Conservation (phyloP, 208 protist genomes). For the Trypanosoma brucei region DNA sequence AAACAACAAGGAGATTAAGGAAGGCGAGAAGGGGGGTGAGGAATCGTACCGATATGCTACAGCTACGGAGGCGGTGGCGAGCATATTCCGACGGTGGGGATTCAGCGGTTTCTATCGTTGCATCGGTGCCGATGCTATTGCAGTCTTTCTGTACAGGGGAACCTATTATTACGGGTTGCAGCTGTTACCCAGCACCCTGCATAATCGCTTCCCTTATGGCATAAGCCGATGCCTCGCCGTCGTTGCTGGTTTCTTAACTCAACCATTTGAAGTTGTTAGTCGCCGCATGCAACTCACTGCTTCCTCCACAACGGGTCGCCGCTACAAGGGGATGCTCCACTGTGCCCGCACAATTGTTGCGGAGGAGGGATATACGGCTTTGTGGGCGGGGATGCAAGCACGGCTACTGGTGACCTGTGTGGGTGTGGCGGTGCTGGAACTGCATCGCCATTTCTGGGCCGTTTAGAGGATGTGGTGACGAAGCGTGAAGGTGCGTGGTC, state of each 20-base stretch:
- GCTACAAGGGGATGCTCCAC: conserved; percentile 54
- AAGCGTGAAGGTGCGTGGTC: background rate
- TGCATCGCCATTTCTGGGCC: conserved; percentile 18
- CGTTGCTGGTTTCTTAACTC: conserved; percentile 51
- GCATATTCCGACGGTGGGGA: conserved; percentile 51
- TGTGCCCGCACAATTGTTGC: conserved; percentile 62
- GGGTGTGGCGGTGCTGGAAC: conserved; percentile 21
- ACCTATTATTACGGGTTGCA: conserved; percentile 7
- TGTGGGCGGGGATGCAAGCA: conserved; percentile 54
- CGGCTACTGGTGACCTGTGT: conserved; percentile 27
- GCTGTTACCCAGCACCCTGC: conserved; percentile 20
- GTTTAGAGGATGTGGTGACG: background rate
- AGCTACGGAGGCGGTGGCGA: conserved; percentile 39
- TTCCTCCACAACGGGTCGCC: conserved; percentile 25
- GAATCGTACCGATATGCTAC: conserved; percentile 58
- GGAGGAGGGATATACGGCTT: conserved; percentile 65
- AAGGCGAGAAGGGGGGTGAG: background rate
- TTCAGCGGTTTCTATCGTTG: conserved; percentile 70
- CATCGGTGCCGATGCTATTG: conserved; percentile 50
- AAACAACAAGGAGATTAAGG: background rate
- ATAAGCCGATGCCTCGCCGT: conserved; percentile 52
- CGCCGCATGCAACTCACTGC: conserved; percentile 73
- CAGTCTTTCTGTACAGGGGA: conserved; percentile 24
- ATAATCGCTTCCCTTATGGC: conserved; percentile 48
- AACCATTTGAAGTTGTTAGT: conserved; percentile 78